Evolutionary conservation across 2,329 filamentous ascomycete species (phyloP).

Genomic region (Cryphonectria carpinicola): DNA sequence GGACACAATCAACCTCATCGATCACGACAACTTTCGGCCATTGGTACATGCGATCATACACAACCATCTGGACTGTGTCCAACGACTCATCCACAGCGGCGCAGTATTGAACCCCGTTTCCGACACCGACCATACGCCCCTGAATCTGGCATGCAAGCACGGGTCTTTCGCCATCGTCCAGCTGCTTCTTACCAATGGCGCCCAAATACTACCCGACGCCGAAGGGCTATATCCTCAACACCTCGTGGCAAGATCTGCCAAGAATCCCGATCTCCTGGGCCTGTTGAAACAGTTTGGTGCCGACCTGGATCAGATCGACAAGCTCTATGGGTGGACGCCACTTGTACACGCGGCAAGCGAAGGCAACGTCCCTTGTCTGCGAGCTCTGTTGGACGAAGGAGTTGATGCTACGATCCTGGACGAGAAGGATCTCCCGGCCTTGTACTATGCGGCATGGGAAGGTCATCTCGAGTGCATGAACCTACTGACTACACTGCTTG

Average conservation of each 20-base stretch:
- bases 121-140: conserved; percentile 87
- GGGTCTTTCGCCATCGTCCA: conserved; percentile 84
- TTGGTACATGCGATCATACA: conserved; percentile 95
- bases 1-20: conserved; percentile 83
- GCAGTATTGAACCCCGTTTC: conserved; percentile 86
- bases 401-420: conserved; percentile 81
- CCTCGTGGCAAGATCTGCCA: conserved; percentile 86
- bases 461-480: conserved; percentile 94
- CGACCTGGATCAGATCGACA: conserved; percentile 89
- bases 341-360: conserved; percentile 96
- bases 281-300: conserved; percentile 85
- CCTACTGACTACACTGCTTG: conserved; percentile 60
- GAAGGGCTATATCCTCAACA: conserved; percentile 98
- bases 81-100: conserved; percentile 73
- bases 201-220: conserved; percentile 86
- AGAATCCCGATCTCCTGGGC: conserved; percentile 77
- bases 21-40: conserved; percentile 97
- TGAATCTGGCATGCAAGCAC: conserved; percentile 94
- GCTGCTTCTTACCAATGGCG: conserved; percentile 78
- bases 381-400: conserved; percentile 77
- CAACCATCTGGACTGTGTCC: conserved; percentile 78
- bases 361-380: conserved; percentile 86
- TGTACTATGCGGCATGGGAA: conserved; percentile 99
- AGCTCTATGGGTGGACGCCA: conserved; percentile 96
- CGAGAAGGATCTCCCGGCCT: conserved; percentile 89